Evolutionary conservation across 2,329 filamentous ascomycete species (phyloP).

Genomic region (Helicocarpus griseus): DNA sequence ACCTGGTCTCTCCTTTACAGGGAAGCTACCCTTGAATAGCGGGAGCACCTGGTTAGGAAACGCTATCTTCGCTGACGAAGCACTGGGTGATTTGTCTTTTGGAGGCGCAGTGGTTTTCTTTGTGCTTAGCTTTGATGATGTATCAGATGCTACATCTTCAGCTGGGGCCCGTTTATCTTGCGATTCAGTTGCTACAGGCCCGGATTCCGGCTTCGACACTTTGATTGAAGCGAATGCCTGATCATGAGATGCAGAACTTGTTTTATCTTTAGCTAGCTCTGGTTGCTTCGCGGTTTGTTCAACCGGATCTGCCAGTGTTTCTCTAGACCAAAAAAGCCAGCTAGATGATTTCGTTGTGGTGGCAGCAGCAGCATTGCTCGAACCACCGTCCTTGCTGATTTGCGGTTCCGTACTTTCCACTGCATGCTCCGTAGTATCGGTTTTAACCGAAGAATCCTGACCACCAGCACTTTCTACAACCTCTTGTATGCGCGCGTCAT

Average conservation of each 20-base stretch:
- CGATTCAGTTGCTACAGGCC: constrained; percentile 13
- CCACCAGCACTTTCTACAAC: constrained; percentile 7
- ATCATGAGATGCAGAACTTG: neutral
- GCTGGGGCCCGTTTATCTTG: constrained; percentile 22
- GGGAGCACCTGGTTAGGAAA: constrained; percentile 41
- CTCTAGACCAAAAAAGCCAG: constrained; percentile 35
- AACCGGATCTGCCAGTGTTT: constrained; percentile 17
- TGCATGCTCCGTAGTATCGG: constrained; percentile 14
- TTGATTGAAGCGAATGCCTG: constrained; percentile 12
- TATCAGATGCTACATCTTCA: constrained; percentile 3
- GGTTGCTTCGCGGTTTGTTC: constrained; percentile 9
- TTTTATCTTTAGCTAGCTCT: neutral
- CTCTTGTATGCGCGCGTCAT: constrained; percentile 11
- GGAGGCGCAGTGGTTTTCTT: constrained; percentile 17
- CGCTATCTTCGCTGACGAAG: constrained; percentile 12
- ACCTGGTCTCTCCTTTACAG: constrained; percentile 44
- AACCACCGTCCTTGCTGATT: neutral
- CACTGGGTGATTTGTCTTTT: neutral
- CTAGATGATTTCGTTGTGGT: constrained; percentile 23
- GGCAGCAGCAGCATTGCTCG: neutral
- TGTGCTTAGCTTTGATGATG: constrained; percentile 19
- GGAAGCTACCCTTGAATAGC: constrained; percentile 38
- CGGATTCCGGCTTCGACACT: constrained; percentile 15
- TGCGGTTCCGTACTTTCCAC: constrained; percentile 10
- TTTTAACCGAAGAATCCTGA: constrained; percentile 2